Percentiles rank a stretch among this genome's conserved stretches.
These are phyloP conservation scores for Pyrus bretschneideri DNA, from an alignment of 306 rosid genomes.

Conservation along the genomic window DNA sequence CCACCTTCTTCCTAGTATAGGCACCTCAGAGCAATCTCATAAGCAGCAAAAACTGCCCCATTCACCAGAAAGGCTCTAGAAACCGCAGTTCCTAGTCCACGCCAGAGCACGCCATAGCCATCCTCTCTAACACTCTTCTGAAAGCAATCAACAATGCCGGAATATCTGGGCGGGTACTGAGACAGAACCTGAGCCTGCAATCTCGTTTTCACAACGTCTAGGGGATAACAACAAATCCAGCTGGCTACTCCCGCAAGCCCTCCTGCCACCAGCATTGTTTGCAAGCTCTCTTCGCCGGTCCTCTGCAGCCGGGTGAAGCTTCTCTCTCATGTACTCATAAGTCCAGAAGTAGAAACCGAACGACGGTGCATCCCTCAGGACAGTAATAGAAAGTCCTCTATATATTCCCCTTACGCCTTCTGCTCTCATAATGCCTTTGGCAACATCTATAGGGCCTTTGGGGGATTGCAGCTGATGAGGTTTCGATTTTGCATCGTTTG, in stretches of 20 bases:
- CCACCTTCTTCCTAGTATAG: slow-evolving; percentile 6
- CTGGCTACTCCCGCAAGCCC: slow-evolving; percentile 86
- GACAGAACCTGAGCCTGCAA: slow-evolving; percentile 70
- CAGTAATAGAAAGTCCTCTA: slow-evolving; percentile 60
- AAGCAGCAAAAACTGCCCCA: slow-evolving; percentile 75
- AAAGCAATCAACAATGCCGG: slow-evolving; percentile 60
- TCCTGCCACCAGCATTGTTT: slow-evolving; percentile 66
- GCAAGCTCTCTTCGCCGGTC: slow-evolving; percentile 45
- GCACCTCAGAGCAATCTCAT: slow-evolving; percentile 63
- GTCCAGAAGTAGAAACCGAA: slow-evolving; percentile 74
- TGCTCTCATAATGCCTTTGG: slow-evolving; percentile 43
- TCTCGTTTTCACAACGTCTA: slow-evolving; percentile 76
- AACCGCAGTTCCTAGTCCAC: slow-evolving; percentile 81
- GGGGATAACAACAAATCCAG: slow-evolving; percentile 71
- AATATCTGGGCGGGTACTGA: slow-evolving; percentile 33
- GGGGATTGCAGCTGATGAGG: slow-evolving; percentile 13
- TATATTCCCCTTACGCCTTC: slow-evolving; percentile 62
- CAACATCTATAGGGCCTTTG: slow-evolving; percentile 42
- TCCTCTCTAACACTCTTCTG: slow-evolving; percentile 53
- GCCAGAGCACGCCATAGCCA: slow-evolving; percentile 52
- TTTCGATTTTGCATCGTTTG: slow-evolving; percentile 6
- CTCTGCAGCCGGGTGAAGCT: slow-evolving; percentile 73
- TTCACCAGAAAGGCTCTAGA: slow-evolving; percentile 75
- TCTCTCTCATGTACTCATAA: slow-evolving; percentile 66
- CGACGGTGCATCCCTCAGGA: slow-evolving; percentile 63